Evolutionary conservation across 345 rosid genomes (phyloP).

Genomic region (Balakata baccata): DNA sequence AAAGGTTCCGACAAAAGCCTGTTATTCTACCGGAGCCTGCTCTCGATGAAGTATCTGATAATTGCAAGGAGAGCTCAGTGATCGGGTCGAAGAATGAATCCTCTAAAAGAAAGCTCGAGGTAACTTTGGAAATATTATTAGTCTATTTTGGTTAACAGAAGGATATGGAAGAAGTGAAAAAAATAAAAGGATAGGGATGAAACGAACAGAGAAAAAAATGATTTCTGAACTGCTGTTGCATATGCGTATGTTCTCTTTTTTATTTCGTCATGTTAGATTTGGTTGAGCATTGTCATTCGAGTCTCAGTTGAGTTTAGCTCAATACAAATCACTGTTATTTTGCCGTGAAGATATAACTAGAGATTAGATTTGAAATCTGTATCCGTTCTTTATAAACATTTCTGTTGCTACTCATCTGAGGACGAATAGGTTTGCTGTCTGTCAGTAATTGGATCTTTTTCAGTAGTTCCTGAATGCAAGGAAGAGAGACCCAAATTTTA

Average conservation of each 20-base stretch:
- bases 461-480: neutral
- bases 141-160: neutral
- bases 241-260: neutral
- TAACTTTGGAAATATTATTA: conserved; percentile 16
- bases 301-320: neutral
- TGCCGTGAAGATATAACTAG: neutral
- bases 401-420: neutral
- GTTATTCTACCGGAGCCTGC: conserved; percentile 36
- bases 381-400: neutral
- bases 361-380: neutral
- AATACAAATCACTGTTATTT: neutral
- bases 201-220: neutral
- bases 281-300: neutral
- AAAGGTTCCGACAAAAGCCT: conserved; percentile 54
- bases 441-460: neutral
- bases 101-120: conserved; percentile 40
- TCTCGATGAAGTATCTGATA: conserved; percentile 34
- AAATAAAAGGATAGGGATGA: neutral
- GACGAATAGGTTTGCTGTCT: no score
- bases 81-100: conserved; percentile 21
- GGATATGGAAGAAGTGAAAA: neutral
- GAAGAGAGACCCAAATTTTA: neutral
- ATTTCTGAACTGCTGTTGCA: neutral
- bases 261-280: neutral
- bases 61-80: conserved; percentile 33